Evolutionary conservation across 371 early-diverging fungal genomes (phyloP).

Genomic region (Batrachochytrium dendrobatidis): DNA sequence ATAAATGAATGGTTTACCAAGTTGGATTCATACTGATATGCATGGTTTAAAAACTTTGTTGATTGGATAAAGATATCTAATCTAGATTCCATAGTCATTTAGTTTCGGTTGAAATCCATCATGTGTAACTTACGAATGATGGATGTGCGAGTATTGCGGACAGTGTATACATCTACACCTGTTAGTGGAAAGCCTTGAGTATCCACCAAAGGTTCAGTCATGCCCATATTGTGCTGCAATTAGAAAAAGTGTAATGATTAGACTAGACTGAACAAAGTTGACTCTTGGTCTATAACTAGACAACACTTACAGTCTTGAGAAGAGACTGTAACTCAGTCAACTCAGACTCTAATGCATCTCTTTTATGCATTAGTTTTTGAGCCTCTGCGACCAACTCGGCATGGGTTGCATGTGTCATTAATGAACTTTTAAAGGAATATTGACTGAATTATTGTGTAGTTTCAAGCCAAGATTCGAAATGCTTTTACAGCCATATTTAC

Average conservation of each 20-base stretch:
- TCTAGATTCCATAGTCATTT: no score
- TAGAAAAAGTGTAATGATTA: not conserved
- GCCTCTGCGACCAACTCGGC: conserved; percentile 38
- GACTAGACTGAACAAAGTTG: not conserved
- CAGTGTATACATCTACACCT: conserved; percentile 76
- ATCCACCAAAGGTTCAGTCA: conserved; percentile 70
- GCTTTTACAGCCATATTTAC: no score
- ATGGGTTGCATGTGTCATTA: conserved; percentile 17
- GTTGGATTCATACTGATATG: not conserved
- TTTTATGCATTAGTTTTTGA: conserved; percentile 51
- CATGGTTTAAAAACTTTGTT: no score
- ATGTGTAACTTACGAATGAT: conserved; percentile 46
- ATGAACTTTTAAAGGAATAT: no score
- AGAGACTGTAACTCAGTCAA: conserved; percentile 46
- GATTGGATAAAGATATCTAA: no score
- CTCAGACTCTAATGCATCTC: conserved; percentile 54
- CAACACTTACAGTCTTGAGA: conserved; percentile 30
- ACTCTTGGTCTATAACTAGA: no score
- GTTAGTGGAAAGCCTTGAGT: conserved; percentile 72
- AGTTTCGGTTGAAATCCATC: not conserved
- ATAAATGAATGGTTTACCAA: no score
- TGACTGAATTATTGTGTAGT: no score
- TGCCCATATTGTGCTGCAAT: conserved; percentile 57
- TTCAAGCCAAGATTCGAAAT: no score
- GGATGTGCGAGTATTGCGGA: conserved; percentile 53